Evolutionary conservation across 306 rosid species (phyloP).

Genomic region (Cicer yamashitae): DNA sequence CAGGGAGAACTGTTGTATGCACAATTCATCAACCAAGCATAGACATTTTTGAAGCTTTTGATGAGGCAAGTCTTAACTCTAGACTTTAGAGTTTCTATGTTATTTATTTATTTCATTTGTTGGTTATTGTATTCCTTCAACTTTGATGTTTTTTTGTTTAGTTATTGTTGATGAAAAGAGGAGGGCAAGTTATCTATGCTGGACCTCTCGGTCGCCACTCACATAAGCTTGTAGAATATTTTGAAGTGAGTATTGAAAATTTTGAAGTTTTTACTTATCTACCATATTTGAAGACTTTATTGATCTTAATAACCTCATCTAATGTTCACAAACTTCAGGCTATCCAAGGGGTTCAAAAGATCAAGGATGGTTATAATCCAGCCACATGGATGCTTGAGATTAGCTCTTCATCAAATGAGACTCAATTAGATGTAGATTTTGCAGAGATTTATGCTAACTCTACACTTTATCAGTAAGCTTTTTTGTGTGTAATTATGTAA

Average conservation of each 20-base stretch:
- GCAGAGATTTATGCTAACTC: conserved; percentile 63
- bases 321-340: conserved; percentile 46
- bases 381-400: conserved; percentile 89
- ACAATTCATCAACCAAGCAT: conserved; percentile 56
- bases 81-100: not conserved
- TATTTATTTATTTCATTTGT: not conserved
- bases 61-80: conserved; percentile 43
- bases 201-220: conserved; percentile 62
- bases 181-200: conserved; percentile 59
- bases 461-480: conserved; percentile 58
- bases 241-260: conserved; percentile 39
- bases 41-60: conserved; percentile 53
- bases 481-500: not conserved
- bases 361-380: conserved; percentile 71
- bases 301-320: not conserved
- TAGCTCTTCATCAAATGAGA: conserved; percentile 55
- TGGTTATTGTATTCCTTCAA: not conserved
- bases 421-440: conserved; percentile 62
- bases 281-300: not conserved
- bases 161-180: conserved; percentile 59
- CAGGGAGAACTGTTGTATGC: conserved; percentile 52
- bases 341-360: conserved; percentile 65
- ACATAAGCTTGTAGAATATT: conserved; percentile 42
- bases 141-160: conserved; percentile 26
- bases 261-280: not conserved